These are phyloP conservation scores for Leptosphaerulina australis DNA, from an alignment of 2,329 filamentous ascomycete genomes.

Conservation along the genomic window DNA sequence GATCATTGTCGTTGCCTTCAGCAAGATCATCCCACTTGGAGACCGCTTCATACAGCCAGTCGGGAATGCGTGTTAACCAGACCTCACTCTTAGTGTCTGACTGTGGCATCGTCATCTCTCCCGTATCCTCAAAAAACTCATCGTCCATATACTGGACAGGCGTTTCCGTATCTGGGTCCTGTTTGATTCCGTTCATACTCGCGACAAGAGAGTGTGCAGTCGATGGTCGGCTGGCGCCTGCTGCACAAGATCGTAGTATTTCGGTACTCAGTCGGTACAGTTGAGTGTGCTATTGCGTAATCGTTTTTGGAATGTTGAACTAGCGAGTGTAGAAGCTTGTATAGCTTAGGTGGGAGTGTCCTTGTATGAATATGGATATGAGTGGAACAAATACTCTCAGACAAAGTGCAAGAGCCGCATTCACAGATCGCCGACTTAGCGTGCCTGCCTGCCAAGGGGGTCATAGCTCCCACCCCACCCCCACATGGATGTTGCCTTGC, in stretches of 20 bases:
- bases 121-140: conserved; percentile 53
- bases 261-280: not conserved
- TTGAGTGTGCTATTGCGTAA: not conserved
- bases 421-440: conserved; percentile 6
- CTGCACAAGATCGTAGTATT: not conserved
- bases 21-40: conserved; percentile 46
- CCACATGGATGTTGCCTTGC: conserved; percentile 18
- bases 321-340: conserved; percentile 3
- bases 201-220: conserved; percentile 12
- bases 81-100: conserved; percentile 37
- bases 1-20: conserved; percentile 46
- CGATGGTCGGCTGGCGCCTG: conserved; percentile 5
- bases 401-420: conserved; percentile 9
- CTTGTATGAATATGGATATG: not conserved
- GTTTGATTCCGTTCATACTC: conserved; percentile 50
- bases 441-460: conserved; percentile 4
- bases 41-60: conserved; percentile 48
- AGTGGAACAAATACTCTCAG: conserved; percentile 1
- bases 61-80: conserved; percentile 49
- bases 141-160: conserved; percentile 48
- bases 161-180: conserved; percentile 43
- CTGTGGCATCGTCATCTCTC: conserved; percentile 48
- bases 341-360: not conserved
- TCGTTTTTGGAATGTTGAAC: not conserved
- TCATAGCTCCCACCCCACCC: conserved; percentile 19